Percentiles rank a stretch among this genome's conserved stretches.
phyloP scores from a whole-genome alignment of 192 early-diverging fungal genomes.

The Allomyces javanicus region DNA sequence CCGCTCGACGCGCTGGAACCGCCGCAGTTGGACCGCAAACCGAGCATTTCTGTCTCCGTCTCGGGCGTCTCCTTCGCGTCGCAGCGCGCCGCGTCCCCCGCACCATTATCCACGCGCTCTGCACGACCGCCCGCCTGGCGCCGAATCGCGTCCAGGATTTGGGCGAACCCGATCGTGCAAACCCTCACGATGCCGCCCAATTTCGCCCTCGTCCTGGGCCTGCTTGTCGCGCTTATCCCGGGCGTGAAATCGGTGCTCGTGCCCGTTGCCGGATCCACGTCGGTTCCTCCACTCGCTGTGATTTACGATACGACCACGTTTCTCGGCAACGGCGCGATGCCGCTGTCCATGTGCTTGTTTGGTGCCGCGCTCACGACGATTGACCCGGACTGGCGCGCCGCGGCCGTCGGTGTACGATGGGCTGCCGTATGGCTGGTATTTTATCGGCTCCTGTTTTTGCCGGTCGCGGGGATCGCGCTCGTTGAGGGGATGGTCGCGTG shows the following conservation, averaged over 20 bases:
- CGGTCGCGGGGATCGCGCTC: background rate
- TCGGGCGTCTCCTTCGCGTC: too few species aligned
- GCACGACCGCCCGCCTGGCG: too few species aligned
- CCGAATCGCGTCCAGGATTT: too few species aligned
- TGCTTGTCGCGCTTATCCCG: background rate
- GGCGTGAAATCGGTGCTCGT: too few species aligned
- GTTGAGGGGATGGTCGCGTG: background rate
- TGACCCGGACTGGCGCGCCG: background rate
- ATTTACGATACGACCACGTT: background rate
- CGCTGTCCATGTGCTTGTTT: background rate
- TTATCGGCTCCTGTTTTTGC: background rate
- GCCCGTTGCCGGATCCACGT: too few species aligned
- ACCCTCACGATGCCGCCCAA: background rate
- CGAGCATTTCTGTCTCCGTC: too few species aligned
- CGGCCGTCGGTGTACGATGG: background rate
- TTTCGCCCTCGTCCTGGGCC: background rate
- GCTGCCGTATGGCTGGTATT: too few species aligned
- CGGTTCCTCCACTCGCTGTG: background rate
- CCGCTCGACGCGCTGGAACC: too few species aligned
- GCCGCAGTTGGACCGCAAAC: too few species aligned
- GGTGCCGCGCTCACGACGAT: background rate
- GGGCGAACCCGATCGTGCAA: too few species aligned
- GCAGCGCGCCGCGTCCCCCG: too few species aligned
- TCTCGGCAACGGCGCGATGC: background rate
- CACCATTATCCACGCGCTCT: too few species aligned